Percentiles rank a stretch among this genome's conserved stretches.
Evolutionary conservation across 2,329 filamentous ascomycete species (phyloP).

Genomic region (Amesomyces nigricolor): DNA sequence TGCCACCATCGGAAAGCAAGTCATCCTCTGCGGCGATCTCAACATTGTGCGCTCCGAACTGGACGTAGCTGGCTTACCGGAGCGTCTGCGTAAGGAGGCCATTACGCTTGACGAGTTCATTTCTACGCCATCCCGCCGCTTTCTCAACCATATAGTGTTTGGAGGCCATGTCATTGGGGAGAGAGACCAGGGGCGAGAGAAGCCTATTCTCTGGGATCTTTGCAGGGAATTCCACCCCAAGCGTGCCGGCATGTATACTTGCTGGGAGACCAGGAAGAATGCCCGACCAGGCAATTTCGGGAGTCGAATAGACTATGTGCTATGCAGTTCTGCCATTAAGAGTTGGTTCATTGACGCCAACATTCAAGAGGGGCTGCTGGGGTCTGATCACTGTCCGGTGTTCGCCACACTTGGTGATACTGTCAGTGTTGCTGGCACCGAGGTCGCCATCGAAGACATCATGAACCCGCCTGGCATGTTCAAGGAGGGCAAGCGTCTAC

Average conservation of each 20-base stretch:
- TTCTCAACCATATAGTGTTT: conserved; percentile 82
- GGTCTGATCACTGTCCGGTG: conserved; percentile 94
- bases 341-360: conserved; percentile 74
- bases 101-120: conserved; percentile 67
- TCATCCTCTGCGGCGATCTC: conserved; percentile 81
- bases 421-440: conserved; percentile 46
- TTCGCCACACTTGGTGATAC: conserved; percentile 66
- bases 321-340: conserved; percentile 74
- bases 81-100: conserved; percentile 64
- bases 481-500: conserved; percentile 55
- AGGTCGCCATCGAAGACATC: conserved; percentile 59
- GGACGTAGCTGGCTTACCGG: conserved; percentile 70
- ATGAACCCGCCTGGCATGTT: conserved; percentile 76
- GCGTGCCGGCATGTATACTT: conserved; percentile 90
- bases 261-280: conserved; percentile 93
- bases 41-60: conserved; percentile 65
- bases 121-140: conserved; percentile 61
- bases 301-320: conserved; percentile 85
- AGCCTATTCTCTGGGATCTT: conserved; percentile 74
- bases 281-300: conserved; percentile 94
- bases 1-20: conserved; percentile 70
- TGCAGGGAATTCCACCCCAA: conserved; percentile 74
- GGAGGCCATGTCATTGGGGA: conserved; percentile 62
- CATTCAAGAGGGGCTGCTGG: conserved; percentile 90
- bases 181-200: conserved; percentile 63